Conservation (phyloP, 192 early-diverging fungal genomes). For the Coemansia aciculifera region DNA sequence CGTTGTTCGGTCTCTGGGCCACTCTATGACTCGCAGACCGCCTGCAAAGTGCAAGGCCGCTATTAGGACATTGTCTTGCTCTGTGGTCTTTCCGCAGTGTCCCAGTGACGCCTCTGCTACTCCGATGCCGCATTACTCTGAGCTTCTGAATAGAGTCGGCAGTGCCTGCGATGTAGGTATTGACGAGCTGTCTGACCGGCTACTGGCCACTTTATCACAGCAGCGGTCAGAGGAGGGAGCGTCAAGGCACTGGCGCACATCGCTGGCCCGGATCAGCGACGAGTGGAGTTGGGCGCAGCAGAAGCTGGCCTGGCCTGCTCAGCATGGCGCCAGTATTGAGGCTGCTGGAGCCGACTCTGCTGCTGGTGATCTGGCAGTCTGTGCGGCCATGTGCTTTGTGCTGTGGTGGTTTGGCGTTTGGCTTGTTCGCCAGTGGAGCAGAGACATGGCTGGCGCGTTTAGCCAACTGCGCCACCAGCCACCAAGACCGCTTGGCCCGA, state of each 20-base stretch:
- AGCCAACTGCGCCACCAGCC: background rate
- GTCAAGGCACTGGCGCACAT: background rate
- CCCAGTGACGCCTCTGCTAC: background rate
- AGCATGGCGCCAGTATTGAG: background rate
- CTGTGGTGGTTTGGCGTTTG: conserved; percentile 25
- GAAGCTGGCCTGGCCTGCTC: background rate
- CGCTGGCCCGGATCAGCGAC: background rate
- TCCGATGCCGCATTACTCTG: conserved; percentile 21
- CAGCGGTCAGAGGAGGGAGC: background rate
- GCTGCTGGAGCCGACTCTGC: background rate
- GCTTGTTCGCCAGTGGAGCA: conserved; percentile 27
- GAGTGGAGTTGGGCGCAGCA: background rate
- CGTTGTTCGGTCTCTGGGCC: background rate
- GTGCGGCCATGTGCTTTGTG: conserved; percentile 14
- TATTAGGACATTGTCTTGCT: conserved; percentile 25
- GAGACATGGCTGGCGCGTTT: background rate
- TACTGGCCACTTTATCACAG: conserved; percentile 9
- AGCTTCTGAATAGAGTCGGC: conserved; percentile 22
- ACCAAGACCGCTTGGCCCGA: background rate
- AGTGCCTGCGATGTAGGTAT: conserved; percentile 15
- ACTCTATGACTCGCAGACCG: background rate
- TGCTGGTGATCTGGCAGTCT: background rate
- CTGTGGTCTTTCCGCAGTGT: conserved; percentile 25
- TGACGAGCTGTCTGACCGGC: conserved; percentile 23
- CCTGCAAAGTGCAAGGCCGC: conserved; percentile 13